Conservation (phyloP, 345 rosid genomes). For the Brassica carinata region DNA sequence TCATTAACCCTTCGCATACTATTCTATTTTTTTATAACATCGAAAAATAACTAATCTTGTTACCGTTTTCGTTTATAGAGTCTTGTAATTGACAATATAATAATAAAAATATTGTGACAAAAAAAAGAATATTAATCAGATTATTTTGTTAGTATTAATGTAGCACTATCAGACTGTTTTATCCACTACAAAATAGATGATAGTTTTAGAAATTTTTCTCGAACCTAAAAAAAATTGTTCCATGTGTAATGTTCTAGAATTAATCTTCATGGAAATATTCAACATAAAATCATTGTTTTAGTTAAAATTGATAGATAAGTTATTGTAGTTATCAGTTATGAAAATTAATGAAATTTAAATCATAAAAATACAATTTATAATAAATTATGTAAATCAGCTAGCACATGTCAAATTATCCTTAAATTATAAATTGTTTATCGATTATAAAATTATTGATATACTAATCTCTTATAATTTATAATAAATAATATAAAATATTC, state of each 20-base stretch:
- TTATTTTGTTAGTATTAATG: not conserved
- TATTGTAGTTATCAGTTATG: not conserved
- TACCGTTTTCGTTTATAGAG: not conserved
- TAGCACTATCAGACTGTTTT: too few species aligned
- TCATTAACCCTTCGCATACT: not conserved
- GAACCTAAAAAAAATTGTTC: not conserved
- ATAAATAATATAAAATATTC: too few species aligned
- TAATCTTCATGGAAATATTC: not conserved
- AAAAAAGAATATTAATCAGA: not conserved
- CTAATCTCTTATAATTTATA: too few species aligned
- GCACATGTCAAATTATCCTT: not conserved
- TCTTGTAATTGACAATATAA: not conserved
- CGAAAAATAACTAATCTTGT: not conserved
- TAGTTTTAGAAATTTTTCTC: not conserved
- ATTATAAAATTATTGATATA: not conserved
- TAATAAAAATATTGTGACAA: too few species aligned
- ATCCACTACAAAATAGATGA: too few species aligned
- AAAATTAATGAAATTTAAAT: too few species aligned
- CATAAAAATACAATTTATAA: too few species aligned
- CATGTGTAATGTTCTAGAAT: not conserved
- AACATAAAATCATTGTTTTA: too few species aligned
- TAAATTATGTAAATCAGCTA: not conserved
- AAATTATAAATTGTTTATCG: not conserved
- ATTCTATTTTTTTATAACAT: not conserved
- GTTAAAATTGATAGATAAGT: not conserved